Conservation (phyloP, 2,329 filamentous ascomycete species). For the Gnomoniopsis sp. region DNA sequence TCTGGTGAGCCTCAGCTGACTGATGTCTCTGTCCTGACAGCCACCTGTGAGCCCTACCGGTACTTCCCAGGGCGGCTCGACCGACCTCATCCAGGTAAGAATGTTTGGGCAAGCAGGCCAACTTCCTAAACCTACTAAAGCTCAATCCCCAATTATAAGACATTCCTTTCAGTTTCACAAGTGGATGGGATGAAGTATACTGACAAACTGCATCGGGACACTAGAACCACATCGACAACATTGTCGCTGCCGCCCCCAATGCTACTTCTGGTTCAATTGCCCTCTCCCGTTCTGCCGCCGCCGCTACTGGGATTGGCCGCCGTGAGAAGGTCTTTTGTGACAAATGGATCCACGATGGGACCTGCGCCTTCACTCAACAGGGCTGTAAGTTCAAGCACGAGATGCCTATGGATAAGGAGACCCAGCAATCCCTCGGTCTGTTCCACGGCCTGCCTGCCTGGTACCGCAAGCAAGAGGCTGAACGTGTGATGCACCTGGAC, state of each 20-base stretch:
- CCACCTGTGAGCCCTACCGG: conserved; percentile 12
- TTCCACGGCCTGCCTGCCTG: conserved; percentile 60
- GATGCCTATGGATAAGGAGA: conserved; percentile 70
- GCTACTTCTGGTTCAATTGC: background rate
- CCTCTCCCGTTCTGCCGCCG: background rate
- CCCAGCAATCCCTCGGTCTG: conserved; percentile 68
- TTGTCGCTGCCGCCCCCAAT: conserved; percentile 25
- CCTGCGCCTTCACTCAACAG: conserved; percentile 80
- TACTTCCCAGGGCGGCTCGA: background rate
- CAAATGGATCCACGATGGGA: conserved; percentile 83
- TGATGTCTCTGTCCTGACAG: background rate
- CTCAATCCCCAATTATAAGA: background rate
- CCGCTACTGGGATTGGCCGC: conserved; percentile 32
- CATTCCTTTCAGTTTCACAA: background rate
- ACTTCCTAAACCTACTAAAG: conserved; percentile 1
- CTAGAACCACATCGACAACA: conserved; percentile 36
- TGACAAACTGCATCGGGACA: background rate
- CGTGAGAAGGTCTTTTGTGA: conserved; percentile 74
- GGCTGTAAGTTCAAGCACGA: conserved; percentile 89
- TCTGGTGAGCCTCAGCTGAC: conserved; percentile 3
- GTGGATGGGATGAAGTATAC: background rate
- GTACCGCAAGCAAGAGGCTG: conserved; percentile 55
- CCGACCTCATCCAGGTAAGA: conserved; percentile 14
- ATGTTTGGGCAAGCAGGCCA: background rate
- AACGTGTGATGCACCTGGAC: conserved; percentile 27